Conservation (phyloP, 192 early-diverging fungal genomes). For the Cladochytrium replicatum region DNA sequence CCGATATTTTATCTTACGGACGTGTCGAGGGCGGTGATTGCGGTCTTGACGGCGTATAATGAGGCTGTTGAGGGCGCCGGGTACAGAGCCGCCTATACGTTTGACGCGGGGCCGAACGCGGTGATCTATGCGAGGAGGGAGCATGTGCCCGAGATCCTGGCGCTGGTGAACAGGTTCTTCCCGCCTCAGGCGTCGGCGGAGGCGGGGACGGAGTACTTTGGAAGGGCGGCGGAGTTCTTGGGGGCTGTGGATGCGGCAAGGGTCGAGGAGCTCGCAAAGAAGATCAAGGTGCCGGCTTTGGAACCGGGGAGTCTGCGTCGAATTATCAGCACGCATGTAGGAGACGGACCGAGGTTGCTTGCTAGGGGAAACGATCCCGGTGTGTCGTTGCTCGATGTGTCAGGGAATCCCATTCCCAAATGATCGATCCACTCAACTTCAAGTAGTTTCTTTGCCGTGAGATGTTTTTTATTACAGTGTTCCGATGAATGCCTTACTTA, state of each 20-base stretch:
- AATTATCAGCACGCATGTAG: conserved; percentile 83
- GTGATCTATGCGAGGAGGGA: conserved; percentile 82
- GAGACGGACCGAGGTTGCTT: conserved; percentile 88
- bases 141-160: conserved; percentile 77
- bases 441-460: no score
- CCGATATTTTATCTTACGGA: conserved; percentile 98
- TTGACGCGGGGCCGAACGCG: conserved; percentile 97
- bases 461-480: no score
- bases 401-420: conserved; percentile 10
- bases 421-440: no score
- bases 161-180: conserved; percentile 78
- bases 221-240: conserved; percentile 20
- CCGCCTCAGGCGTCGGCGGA: conserved; percentile 30
- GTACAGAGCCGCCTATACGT: conserved; percentile 91
- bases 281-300: conserved; percentile 12
- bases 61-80: conserved; percentile 10
- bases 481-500: no score
- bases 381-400: conserved; percentile 5
- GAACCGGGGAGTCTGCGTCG: conserved; percentile 65
- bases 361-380: conserved; percentile 8
- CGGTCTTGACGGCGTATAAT: conserved; percentile 81
- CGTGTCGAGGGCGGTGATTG: conserved; percentile 79
- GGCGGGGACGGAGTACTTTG: conserved; percentile 31
- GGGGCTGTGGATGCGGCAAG: conserved; percentile 32
- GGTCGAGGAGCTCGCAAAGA: conserved; percentile 29